Base-by-base conservation (phyloP, 305 asterid species). In the Fraxinus velutina region DNA sequence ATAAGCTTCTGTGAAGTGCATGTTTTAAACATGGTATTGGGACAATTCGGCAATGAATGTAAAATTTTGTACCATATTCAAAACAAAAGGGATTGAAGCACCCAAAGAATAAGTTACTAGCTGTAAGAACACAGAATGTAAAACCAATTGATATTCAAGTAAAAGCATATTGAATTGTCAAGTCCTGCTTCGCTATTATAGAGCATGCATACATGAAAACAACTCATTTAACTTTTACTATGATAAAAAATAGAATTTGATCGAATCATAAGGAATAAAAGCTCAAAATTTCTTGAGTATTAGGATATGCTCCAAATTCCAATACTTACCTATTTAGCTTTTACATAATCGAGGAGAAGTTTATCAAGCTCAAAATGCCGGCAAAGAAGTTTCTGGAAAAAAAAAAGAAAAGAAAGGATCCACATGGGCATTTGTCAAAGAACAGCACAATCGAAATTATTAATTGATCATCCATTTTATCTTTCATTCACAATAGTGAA, bases 301-400 rank as follows among this genome's bases (percentile, higher is more conserved):
- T 57, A 30, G 78, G 84, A 36, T 27, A 21, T 57, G 79, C 47
- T 30, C 77, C 50, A 71, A 71, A 71, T 71, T 32, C 60, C 77
- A 73, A 36, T 39, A 1, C 82, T 87, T 88, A 89, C 93, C 95
- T 93, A 93, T 89, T 89, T 95, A 21, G 91, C 92, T 76, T 88
- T 89, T 78, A 93, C 92, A 85, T 96, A 94, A 81, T 96, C 97
- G 22, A 95, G 90, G 42, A 94, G 92, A 83, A 86, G 92, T 89
- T 92, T 92, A 84, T 96, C 99, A 5, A 95, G 99, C 93, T 92
- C 98, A 89, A 95, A 95, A 87, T 90, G 97, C 77, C 90, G 91
- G 93, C 99, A 94, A 79, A 95, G 84, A 86, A 83, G 87, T 89
- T 89, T 92, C 99, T 95, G 99, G 92, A 81, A 33, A 30, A 77